Evolutionary conservation across 345 rosid genomes (phyloP).

Genomic region (Brassica carinata): DNA sequence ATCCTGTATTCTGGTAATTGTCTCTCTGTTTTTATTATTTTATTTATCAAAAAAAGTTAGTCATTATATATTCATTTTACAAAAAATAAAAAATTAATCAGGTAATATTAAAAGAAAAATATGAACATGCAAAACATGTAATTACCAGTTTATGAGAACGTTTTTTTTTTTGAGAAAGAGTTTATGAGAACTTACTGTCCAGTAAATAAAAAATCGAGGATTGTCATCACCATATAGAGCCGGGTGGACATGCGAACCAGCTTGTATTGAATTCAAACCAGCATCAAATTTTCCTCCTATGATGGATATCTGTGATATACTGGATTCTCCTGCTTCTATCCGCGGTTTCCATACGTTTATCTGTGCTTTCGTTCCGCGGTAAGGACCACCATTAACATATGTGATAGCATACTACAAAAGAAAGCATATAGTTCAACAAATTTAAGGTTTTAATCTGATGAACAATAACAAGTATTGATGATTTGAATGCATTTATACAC

Average conservation of each 20-base stretch:
- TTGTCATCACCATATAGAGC: neutral
- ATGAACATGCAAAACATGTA: slow-evolving; percentile 35
- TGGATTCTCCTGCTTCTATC: slow-evolving; percentile 51
- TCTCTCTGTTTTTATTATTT: slow-evolving; percentile 44
- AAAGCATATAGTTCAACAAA: neutral
- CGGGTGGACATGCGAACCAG: neutral
- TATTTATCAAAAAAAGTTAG: neutral
- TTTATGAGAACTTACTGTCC: slow-evolving; percentile 1
- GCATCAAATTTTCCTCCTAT: slow-evolving; percentile 44
- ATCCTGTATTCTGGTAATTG: slow-evolving; percentile 64
- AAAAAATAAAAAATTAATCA: neutral
- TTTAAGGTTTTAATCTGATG: neutral
- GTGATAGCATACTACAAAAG: neutral
- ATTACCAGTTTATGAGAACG: neutral
- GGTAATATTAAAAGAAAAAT: neutral
- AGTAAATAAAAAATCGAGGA: neutral
- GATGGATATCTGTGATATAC: slow-evolving; percentile 58
- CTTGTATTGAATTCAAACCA: slow-evolving; percentile 58
- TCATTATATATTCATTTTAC: neutral
- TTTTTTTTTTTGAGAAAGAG: too few relatives aligned
- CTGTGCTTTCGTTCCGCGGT: slow-evolving; percentile 54
- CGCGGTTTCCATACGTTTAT: slow-evolving; percentile 64
- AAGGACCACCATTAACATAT: neutral
- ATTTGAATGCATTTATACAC: neutral
- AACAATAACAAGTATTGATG: neutral